Conservation (phyloP, 2,329 filamentous ascomycete species). For the Ascochyta koolunga region DNA sequence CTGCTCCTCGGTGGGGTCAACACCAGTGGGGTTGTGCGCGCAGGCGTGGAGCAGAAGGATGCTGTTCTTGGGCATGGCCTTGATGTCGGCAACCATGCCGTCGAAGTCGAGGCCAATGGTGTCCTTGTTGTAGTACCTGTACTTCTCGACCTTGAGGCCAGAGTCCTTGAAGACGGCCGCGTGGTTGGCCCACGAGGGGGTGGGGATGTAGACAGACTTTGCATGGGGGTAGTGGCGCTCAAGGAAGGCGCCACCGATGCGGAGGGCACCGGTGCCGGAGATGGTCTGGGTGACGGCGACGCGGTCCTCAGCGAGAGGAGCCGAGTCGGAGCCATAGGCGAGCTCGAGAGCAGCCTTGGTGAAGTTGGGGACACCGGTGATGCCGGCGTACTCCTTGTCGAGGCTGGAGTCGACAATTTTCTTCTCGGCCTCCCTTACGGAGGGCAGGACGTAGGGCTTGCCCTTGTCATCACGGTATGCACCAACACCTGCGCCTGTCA, state of each 20-base stretch:
- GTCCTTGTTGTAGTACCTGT: slow-evolving; percentile 99
- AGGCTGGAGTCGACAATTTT: slow-evolving; percentile 77
- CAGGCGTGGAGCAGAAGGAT: slow-evolving; percentile 95
- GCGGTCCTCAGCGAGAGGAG: slow-evolving; percentile 74
- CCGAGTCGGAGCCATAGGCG: slow-evolving; percentile 83
- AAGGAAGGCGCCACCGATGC: slow-evolving; percentile 93
- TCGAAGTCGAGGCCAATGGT: slow-evolving; percentile 98
- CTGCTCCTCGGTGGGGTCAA: slow-evolving; percentile 90
- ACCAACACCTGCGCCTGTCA: slow-evolving; percentile 73
- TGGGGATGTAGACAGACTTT: slow-evolving; percentile 97
- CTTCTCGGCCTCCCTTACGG: slow-evolving; percentile 86
- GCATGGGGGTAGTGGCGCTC: slow-evolving; percentile 86
- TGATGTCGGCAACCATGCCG: slow-evolving; percentile 88
- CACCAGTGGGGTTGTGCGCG: slow-evolving; percentile 96
- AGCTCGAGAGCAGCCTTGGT: slow-evolving; percentile 89
- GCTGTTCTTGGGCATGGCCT: slow-evolving; percentile 83
- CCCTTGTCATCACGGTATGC: slow-evolving; percentile 98
- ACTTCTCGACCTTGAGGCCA: slow-evolving; percentile 88
- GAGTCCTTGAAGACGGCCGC: slow-evolving; percentile 94
- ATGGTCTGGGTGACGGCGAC: slow-evolving; percentile 96
- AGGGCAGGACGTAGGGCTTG: slow-evolving; percentile 97
- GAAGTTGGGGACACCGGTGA: slow-evolving; percentile 94
- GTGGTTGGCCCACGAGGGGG: slow-evolving; percentile 98
- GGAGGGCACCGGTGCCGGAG: slow-evolving; percentile 93
- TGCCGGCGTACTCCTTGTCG: slow-evolving; percentile 98